Evolutionary conservation across 352 stramenopile genomes (phyloP).

Genomic region (Sclerospora graminicola): DNA sequence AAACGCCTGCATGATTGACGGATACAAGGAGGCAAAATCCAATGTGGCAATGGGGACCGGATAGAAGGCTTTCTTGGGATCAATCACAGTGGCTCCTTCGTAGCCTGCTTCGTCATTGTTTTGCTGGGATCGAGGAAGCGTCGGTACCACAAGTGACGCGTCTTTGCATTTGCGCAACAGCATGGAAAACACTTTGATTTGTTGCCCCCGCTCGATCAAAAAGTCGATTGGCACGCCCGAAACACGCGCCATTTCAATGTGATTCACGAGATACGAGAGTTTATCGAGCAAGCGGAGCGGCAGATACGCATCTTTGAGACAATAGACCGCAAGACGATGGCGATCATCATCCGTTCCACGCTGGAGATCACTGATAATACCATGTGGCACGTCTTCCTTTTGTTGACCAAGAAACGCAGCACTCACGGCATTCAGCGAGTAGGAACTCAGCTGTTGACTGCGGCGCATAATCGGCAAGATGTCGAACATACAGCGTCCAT

Average conservation of each 20-base stretch:
- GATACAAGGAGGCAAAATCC: constrained; percentile 99
- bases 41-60: constrained; percentile 97
- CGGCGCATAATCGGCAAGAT: constrained; percentile 99
- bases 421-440: constrained; percentile 98
- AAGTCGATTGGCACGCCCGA: constrained; percentile 97
- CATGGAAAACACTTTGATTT: constrained; percentile 99
- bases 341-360: constrained; percentile 95
- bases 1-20: constrained; percentile 99
- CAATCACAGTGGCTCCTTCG: constrained; percentile 98
- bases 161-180: constrained; percentile 94
- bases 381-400: constrained; percentile 99
- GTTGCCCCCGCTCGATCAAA: constrained; percentile 95
- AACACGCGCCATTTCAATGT: constrained; percentile 99
- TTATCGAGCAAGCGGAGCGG: constrained; percentile 97
- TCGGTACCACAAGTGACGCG: constrained; percentile 93
- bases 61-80: constrained; percentile 99
- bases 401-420: constrained; percentile 96
- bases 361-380: constrained; percentile 94
- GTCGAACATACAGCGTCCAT: constrained; percentile 98
- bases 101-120: constrained; percentile 86
- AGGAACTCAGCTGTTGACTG: constrained; percentile 98
- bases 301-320: constrained; percentile 97
- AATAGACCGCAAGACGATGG: constrained; percentile 98
- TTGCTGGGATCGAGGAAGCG: constrained; percentile 85
- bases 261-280: constrained; percentile 98